Percentiles rank a stretch among this genome's conserved stretches.
These are phyloP conservation scores for Agastache rugosa DNA, from an alignment of 257 asterid genomes.

Conservation along the genomic window DNA sequence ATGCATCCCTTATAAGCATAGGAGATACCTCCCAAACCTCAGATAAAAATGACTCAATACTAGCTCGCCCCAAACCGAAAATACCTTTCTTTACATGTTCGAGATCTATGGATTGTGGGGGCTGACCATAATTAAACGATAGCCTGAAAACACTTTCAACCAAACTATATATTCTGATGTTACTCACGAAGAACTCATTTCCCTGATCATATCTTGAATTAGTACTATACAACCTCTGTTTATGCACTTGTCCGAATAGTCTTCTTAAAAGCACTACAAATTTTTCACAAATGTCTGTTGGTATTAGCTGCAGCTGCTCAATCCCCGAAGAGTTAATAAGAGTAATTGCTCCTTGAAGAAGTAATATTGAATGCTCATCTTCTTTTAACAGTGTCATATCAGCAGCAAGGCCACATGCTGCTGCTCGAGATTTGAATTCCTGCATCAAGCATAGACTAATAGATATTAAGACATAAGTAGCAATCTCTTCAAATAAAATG, in stretches of 20 bases:
- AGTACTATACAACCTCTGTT: constrained; percentile 38
- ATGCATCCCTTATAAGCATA: constrained; percentile 45
- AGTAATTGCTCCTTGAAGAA: constrained; percentile 60
- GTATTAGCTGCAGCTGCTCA: constrained; percentile 58
- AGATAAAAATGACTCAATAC: constrained; percentile 53
- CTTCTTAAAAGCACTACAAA: constrained; percentile 45
- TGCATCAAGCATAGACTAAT: constrained; percentile 65
- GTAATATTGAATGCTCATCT: constrained; percentile 44
- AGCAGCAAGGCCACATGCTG: constrained; percentile 34
- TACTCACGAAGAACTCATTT: constrained; percentile 42
- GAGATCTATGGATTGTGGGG: constrained; percentile 30
- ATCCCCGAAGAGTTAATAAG: constrained; percentile 60
- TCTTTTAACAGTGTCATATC: constrained; percentile 45
- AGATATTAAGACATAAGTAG: constrained; percentile 43
- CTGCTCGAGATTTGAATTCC: constrained; percentile 51
- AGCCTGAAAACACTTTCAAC: constrained; percentile 76
- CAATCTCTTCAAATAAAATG: not conserved
- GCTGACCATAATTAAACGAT: constrained; percentile 37
- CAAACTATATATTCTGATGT: constrained; percentile 47
- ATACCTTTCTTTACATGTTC: constrained; percentile 44
- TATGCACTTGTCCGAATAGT: constrained; percentile 54
- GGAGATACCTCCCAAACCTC: constrained; percentile 72
- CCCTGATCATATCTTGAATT: constrained; percentile 28
- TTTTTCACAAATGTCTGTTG: constrained; percentile 42
- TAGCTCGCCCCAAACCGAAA: constrained; percentile 45